Evolutionary conservation across 768 basidiomycete species (phyloP).

Genomic region (Chalciporus chontae): DNA sequence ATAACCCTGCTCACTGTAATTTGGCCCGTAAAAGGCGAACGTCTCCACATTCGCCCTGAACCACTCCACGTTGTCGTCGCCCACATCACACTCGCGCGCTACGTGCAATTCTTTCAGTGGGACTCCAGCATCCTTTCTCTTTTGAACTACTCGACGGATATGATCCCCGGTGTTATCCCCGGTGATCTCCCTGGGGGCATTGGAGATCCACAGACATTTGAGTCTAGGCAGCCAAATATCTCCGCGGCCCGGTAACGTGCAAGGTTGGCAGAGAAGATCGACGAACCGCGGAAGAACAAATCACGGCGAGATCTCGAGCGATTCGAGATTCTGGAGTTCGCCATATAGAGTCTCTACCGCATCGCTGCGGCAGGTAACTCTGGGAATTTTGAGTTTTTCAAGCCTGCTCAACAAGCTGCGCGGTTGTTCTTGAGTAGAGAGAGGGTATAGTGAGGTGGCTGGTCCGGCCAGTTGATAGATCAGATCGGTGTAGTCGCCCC

Average conservation of each 20-base stretch:
- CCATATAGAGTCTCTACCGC: slow-evolving; percentile 39
- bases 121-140: slow-evolving; percentile 38
- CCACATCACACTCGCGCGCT: slow-evolving; percentile 43
- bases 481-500: slow-evolving; percentile 51
- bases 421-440: slow-evolving; percentile 32
- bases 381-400: slow-evolving; percentile 49
- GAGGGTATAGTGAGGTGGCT: slow-evolving; percentile 8
- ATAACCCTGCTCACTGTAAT: too few relatives aligned
- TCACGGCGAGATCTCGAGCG: slow-evolving; percentile 36
- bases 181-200: slow-evolving; percentile 19
- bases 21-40: slow-evolving; percentile 49
- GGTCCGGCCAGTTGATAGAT: slow-evolving; percentile 37
- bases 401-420: slow-evolving; percentile 40
- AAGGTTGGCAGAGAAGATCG: slow-evolving; percentile 9
- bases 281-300: slow-evolving; percentile 31
- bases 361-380: slow-evolving; percentile 40
- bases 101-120: slow-evolving; percentile 47
- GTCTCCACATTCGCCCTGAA: slow-evolving; percentile 45
- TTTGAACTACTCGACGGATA: slow-evolving; percentile 45
- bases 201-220: slow-evolving; percentile 41
- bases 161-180: slow-evolving; percentile 35
- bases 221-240: slow-evolving; percentile 48
- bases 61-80: slow-evolving; percentile 46
- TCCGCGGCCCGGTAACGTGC: background rate
- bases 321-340: slow-evolving; percentile 45